Evolutionary conservation across 2,329 filamentous ascomycete genomes (phyloP).

Genomic region (Sporothrix variecibatus): DNA sequence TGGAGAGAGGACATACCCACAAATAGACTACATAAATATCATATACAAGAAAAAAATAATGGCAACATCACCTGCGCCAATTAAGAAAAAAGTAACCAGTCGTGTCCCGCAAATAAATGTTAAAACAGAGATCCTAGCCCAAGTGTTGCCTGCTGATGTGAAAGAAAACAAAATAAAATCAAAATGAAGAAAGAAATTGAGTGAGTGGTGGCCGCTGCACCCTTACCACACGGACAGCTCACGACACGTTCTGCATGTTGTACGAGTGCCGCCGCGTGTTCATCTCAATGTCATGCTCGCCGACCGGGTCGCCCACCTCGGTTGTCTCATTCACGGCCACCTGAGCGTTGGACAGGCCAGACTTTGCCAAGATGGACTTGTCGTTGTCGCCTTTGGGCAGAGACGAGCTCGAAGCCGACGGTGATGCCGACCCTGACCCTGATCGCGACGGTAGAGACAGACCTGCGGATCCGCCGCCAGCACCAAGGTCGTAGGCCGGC

Average conservation of each 20-base stretch:
- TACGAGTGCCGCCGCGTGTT: constrained; percentile 15
- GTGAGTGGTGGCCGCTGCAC: no score
- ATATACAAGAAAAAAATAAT: constrained; percentile 11
- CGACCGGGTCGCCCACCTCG: not conserved
- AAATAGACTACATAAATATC: not conserved
- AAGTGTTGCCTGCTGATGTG: constrained; percentile 1
- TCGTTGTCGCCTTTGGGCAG: constrained; percentile 12
- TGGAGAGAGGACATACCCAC: not conserved
- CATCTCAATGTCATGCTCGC: constrained; percentile 18
- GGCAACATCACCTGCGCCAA: not conserved
- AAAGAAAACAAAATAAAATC: not conserved
- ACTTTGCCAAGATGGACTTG: constrained; percentile 25
- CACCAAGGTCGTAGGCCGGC: not conserved
- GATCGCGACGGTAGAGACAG: not conserved
- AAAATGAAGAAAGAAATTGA: not conserved
- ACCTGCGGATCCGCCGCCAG: not conserved
- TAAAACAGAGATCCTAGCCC: not conserved
- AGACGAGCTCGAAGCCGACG: not conserved
- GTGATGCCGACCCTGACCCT: not conserved
- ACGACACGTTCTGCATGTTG: constrained; percentile 15
- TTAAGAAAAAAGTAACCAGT: not conserved
- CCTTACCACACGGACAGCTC: not conserved
- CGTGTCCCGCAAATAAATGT: not conserved
- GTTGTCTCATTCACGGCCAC: not conserved
- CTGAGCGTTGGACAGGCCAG: not conserved